Conservation (phyloP, 1,284 basidiomycete species). For the Lentinula novae-zelandiae region DNA sequence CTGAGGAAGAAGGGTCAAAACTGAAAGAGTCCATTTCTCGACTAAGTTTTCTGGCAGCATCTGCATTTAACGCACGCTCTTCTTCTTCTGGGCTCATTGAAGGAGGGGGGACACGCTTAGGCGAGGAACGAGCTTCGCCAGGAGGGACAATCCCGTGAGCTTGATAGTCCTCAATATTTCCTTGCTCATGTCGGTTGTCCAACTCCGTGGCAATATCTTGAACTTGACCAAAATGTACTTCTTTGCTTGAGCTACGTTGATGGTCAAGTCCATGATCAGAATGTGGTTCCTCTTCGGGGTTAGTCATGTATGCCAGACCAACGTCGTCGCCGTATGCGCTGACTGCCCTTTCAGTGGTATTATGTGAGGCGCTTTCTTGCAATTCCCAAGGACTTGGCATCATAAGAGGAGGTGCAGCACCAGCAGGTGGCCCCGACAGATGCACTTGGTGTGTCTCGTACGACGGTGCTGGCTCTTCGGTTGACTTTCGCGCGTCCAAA, state of each 20-base stretch:
- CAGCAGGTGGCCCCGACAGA: constrained; percentile 13
- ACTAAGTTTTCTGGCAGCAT: constrained; percentile 63
- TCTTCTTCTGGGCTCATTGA: constrained; percentile 32
- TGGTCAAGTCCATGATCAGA: constrained; percentile 20
- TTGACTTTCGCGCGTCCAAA: constrained; percentile 25
- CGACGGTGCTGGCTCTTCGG: constrained; percentile 15
- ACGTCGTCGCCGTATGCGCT: constrained; percentile 15
- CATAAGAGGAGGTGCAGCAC: constrained; percentile 8
- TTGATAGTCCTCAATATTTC: background rate
- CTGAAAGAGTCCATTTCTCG: constrained; percentile 58
- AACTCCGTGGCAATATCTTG: constrained; percentile 31
- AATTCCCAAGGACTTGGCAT: constrained; percentile 12
- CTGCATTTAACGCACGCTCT: constrained; percentile 49
- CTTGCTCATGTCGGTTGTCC: constrained; percentile 18
- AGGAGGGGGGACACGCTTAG: constrained; percentile 32
- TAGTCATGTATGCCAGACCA: constrained; percentile 40
- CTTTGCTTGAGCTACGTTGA: constrained; percentile 19
- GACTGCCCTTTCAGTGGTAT: background rate
- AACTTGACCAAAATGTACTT: constrained; percentile 36
- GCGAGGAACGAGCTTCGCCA: constrained; percentile 16
- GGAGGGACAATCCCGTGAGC: constrained; percentile 22
- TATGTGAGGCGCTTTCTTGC: background rate
- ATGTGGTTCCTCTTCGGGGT: constrained; percentile 18
- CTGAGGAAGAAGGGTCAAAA: constrained; percentile 34
- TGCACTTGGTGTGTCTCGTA: constrained; percentile 12